Evolutionary conservation across 2,329 filamentous ascomycete genomes (phyloP), one percentile per base, ranked within the genome.

Genomic region (Hymenoscyphus repandus): DNA sequence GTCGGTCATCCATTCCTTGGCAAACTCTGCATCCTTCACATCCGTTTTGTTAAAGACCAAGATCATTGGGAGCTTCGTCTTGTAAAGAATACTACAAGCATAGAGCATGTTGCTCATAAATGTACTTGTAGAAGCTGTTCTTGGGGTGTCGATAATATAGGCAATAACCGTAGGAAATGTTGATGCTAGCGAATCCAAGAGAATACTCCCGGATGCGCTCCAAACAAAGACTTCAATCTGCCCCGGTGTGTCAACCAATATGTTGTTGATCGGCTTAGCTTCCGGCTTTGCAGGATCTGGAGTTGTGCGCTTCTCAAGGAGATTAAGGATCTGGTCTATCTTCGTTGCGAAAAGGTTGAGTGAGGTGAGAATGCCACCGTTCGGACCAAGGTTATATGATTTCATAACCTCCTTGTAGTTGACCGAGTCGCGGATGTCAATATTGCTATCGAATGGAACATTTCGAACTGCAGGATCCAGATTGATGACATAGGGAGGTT

Each of bases 51-150:
- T 99, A 77, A 99, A 97, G 10, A 99, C 93, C 6, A 99, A 74
- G 48, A 99, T 95, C 93, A 99, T 99, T 20, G 93, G 93, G 0
- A 99, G 77, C 68, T 95, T 96, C 1, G 92, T 97, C 75, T 97
- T 97, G 80, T 99, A 99, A 13, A 99, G 80, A 58, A 99, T 99
- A 53, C 88, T 95, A 76, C 93, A 97, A 18, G 93, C 93, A 70
- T 99, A 99, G 39, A 99, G 83, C 93, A 99, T 99, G 72, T 99
- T 99, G 68, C 88, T 95, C 93, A 99, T 99, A 71, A 99, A 99
- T 0, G 93, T 99, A 56, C 87, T 91, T 0, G 93, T 97, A 36
- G 90, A 95, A 33, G 87, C 83, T 12, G 91, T 95, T 48, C 93
- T 84, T 3, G 95, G 93, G 1, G 93, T 99, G 70, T 99, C 93